Evolutionary conservation across 2,329 filamentous ascomycete genomes (phyloP), one percentile per base, ranked within the genome.

Genomic region (Talaromyces sp.): DNA sequence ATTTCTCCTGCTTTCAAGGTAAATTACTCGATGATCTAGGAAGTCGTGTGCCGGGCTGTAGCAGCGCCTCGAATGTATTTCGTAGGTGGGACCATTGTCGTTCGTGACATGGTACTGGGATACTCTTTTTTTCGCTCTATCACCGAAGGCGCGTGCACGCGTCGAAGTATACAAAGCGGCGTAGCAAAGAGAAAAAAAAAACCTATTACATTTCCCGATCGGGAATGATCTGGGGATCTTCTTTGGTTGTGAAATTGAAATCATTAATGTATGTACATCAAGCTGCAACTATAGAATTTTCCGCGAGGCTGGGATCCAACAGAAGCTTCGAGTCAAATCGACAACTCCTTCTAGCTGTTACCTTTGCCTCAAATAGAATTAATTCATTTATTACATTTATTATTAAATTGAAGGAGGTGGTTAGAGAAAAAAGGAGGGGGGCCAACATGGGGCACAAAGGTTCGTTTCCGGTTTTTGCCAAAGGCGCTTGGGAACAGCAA

Each of bases 51-150:
- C 36, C 36, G 16, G 24, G 5, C 27, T n/a, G 41, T 6, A 20
- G 53, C 39, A 50, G 52, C 45, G 36, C 33, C 24, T 32, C 9
- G 42, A 24, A 44, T 32, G 46, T 35, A 48, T 48, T 24, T 39
- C 45, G 40, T 44, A 47, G 19, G 49, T n/a, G 36, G 44, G 47
- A 54, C 54, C 48, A 44, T 27, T 42, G 20, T 32, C 43, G 41
- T 57, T 44, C 44, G 52, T 58, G 51, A 56, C 53, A 58, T 55
- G 57, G 57, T 55, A 62, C 53, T 46, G 50, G 53, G 48, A 50
- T 60, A 27, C 24, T 27, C 24, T 27, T 27, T 9, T 27, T 27
- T 27, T 27, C 24, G 33, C 48, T 37, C 43, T 30, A 51, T 49
- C 52, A 51, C 42, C 27, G 16, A 44, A 48, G 50, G 56, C 52